These are phyloP conservation scores for Pyrus bretschneideri DNA, from an alignment of 306 rosid species.

Conservation along the genomic window DNA sequence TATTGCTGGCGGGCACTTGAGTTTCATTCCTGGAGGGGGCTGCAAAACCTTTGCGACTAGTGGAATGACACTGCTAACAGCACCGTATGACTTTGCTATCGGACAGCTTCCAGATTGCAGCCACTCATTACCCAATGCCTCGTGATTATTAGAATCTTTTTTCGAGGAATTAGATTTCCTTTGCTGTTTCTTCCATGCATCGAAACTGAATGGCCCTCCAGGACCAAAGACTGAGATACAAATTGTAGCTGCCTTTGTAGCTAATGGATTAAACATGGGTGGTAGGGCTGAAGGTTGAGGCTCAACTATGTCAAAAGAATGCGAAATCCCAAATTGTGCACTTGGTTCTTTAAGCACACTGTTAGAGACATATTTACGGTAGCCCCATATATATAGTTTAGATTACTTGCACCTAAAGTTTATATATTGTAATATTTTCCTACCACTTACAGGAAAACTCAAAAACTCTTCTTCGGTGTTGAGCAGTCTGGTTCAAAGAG, in stretches of 20 bases:
- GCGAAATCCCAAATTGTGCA: too few relatives aligned
- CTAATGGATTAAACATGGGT: slow-evolving; percentile 78
- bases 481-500: too few relatives aligned
- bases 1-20: slow-evolving; percentile 57
- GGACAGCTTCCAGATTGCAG: slow-evolving; percentile 83
- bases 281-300: slow-evolving; percentile 28
- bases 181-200: slow-evolving; percentile 63
- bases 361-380: too few relatives aligned
- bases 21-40: slow-evolving; percentile 70
- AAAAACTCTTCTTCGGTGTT: too few relatives aligned
- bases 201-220: slow-evolving; percentile 85
- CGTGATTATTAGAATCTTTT: slow-evolving; percentile 67
- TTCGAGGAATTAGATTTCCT: slow-evolving; percentile 64
- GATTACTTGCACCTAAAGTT: too few relatives aligned
- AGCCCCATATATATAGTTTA: too few relatives aligned
- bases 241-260: slow-evolving; percentile 94
- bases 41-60: slow-evolving; percentile 83
- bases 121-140: slow-evolving; percentile 80
- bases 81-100: slow-evolving; percentile 87
- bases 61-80: slow-evolving; percentile 74
- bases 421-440: too few relatives aligned
- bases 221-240: slow-evolving; percentile 53
- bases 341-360: too few relatives aligned
- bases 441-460: too few relatives aligned
- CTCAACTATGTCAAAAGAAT: slow-evolving; percentile 36